Conservation (phyloP, 2,329 filamentous ascomycete genomes). For the Talaromyces islandicus region DNA sequence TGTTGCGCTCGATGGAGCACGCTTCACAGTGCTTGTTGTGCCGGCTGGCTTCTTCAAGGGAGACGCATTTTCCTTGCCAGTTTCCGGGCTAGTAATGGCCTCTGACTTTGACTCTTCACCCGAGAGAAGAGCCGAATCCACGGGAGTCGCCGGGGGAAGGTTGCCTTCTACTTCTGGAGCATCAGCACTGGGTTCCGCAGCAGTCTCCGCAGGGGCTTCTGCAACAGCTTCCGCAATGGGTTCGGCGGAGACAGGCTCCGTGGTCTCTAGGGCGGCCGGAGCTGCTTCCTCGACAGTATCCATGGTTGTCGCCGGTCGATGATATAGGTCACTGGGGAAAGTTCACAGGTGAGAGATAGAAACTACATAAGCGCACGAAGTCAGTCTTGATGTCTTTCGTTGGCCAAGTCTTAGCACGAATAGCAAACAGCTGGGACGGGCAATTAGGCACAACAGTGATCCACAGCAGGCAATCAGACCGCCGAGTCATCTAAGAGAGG, state of each 20-base stretch:
- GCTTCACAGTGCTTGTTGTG: constrained; percentile 5
- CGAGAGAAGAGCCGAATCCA: constrained; percentile 27
- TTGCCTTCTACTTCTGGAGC: constrained; percentile 24
- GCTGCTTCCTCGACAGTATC: constrained; percentile 10
- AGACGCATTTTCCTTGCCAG: constrained; percentile 28
- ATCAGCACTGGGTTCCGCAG: constrained; percentile 12
- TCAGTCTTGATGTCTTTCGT: neutral
- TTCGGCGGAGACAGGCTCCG: constrained; percentile 15
- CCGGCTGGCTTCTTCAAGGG: constrained; percentile 22
- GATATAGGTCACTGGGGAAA: neutral
- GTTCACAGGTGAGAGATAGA: neutral
- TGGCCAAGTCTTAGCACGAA: neutral
- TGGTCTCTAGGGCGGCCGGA: constrained; percentile 21
- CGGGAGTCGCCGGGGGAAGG: constrained; percentile 28
- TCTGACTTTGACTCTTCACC: constrained; percentile 23
- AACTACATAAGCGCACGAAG: neutral
- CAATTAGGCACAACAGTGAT: neutral
- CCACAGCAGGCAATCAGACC: neutral
- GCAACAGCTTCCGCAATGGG: neutral
- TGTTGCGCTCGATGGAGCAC: constrained; percentile 27
- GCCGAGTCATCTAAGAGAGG: neutral
- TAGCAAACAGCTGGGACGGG: neutral
- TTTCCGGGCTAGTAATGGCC: constrained; percentile 29
- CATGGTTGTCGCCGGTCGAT: constrained; percentile 18
- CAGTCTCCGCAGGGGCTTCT: neutral